Conservation (phyloP, 345 rosid species). For the Eucalyptus erythrocorys region DNA sequence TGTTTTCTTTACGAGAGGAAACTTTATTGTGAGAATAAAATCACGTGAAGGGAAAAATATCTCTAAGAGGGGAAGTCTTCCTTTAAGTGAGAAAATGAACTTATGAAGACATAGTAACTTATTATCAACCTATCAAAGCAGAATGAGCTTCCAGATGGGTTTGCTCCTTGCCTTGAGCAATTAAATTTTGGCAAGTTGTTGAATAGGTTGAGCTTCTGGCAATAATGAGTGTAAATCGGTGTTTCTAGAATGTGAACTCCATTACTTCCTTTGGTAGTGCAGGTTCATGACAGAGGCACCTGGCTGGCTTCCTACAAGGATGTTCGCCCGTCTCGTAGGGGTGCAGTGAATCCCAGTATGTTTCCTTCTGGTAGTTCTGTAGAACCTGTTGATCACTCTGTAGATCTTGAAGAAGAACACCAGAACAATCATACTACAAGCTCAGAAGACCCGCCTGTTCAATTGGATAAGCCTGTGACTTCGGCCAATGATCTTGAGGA, state of each 20-base stretch:
- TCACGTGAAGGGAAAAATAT: not conserved
- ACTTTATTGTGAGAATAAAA: not conserved
- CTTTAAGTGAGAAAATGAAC: not conserved
- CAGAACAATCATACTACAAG: constrained; percentile 14
- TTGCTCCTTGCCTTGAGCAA: not conserved
- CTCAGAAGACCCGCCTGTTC: constrained; percentile 12
- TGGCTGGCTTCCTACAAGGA: constrained; percentile 77
- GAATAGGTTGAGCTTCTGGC: not conserved
- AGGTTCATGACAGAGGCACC: constrained; percentile 62
- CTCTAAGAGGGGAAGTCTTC: not conserved
- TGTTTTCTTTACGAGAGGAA: not conserved
- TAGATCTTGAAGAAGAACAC: not conserved
- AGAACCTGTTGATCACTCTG: constrained; percentile 3
- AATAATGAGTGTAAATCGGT: not conserved
- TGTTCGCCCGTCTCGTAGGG: constrained; percentile 34
- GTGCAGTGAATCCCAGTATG: constrained; percentile 57
- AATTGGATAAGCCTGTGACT: constrained; percentile 4
- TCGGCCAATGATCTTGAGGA: constrained; percentile 21
- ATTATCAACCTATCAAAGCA: not conserved
- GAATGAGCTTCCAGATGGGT: not conserved
- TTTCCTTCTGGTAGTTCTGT: constrained; percentile 60
- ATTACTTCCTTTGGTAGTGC: constrained; percentile 1
- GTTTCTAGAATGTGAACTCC: not conserved
- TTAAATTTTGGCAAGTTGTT: not conserved
- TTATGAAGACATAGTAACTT: not conserved